Evolutionary conservation across 2,329 filamentous ascomycete genomes (phyloP).

Genomic region (Fusarium euwallaceae): DNA sequence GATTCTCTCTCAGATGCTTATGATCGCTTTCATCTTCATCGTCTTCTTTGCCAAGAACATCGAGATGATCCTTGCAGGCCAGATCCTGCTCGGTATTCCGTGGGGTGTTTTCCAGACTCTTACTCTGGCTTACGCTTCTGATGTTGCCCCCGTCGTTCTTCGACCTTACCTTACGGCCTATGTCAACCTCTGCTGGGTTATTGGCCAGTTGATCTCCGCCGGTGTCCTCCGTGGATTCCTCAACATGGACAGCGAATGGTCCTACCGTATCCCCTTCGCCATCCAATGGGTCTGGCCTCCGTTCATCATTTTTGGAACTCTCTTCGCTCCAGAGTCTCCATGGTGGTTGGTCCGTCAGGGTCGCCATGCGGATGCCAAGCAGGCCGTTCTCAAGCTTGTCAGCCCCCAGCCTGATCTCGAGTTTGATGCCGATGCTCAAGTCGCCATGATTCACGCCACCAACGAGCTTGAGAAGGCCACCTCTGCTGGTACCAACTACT

Average conservation of each 20-base stretch:
- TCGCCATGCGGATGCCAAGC: slow-evolving; percentile 32
- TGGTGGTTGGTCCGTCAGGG: slow-evolving; percentile 60
- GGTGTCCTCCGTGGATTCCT: slow-evolving; percentile 59
- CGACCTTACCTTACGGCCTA: slow-evolving; percentile 63
- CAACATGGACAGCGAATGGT: slow-evolving; percentile 56
- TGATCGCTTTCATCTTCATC: slow-evolving; percentile 69
- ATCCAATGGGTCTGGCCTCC: slow-evolving; percentile 64
- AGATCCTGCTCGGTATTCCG: slow-evolving; percentile 69
- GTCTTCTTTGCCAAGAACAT: slow-evolving; percentile 71
- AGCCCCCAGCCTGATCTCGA: slow-evolving; percentile 30
- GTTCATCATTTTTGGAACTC: slow-evolving; percentile 57
- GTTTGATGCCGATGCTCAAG: slow-evolving; percentile 41
- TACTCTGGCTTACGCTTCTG: slow-evolving; percentile 72
- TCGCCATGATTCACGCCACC: slow-evolving; percentile 49
- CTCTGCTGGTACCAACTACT: slow-evolving; percentile 58
- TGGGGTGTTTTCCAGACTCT: slow-evolving; percentile 67
- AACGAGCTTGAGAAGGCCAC: slow-evolving; percentile 60
- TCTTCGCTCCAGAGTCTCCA: slow-evolving; percentile 62
- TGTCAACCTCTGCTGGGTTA: slow-evolving; percentile 64
- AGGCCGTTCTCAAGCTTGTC: slow-evolving; percentile 43
- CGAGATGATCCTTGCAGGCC: slow-evolving; percentile 65
- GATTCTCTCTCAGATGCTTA: slow-evolving; percentile 62
- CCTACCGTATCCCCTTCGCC: slow-evolving; percentile 62
- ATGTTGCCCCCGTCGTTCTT: slow-evolving; percentile 72
- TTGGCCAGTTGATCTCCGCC: slow-evolving; percentile 61